A percentile compares a stretch with the other conserved stretches of the same genome.
phyloP scores from a whole-genome alignment of 2,329 filamentous ascomycete species.

The Endocalyx cinctus region DNA sequence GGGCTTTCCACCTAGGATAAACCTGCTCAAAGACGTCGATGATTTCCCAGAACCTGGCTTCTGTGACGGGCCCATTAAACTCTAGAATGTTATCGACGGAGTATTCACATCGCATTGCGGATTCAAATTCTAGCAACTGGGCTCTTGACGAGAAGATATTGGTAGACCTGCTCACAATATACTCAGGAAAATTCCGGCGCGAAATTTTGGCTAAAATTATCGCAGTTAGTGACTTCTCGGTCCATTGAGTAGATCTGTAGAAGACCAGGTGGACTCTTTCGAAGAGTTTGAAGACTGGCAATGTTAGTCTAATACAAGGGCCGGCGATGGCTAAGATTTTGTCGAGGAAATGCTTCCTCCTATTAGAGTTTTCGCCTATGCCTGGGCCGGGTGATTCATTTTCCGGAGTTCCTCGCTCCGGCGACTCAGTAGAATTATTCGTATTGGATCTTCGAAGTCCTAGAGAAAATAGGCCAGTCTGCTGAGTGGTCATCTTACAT shows the following conservation, averaged over 20 bases:
- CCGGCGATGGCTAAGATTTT: constrained; percentile 78
- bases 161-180: constrained; percentile 82
- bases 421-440: constrained; percentile 47
- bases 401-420: constrained; percentile 37
- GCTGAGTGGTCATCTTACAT: constrained; percentile 66
- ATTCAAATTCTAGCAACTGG: constrained; percentile 82
- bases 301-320: constrained; percentile 76
- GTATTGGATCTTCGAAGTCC: constrained; percentile 62
- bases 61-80: constrained; percentile 65
- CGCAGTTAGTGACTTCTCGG: constrained; percentile 90
- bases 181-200: constrained; percentile 79
- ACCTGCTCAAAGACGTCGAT: constrained; percentile 69
- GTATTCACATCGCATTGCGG: constrained; percentile 75
- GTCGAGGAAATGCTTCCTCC: constrained; percentile 68
- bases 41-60: constrained; percentile 62
- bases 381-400: constrained; percentile 21
- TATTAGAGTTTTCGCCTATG: constrained; percentile 45
- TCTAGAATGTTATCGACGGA: constrained; percentile 79
- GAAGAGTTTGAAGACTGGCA: constrained; percentile 72
- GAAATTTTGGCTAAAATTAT: constrained; percentile 92
- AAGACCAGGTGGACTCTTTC: constrained; percentile 94
- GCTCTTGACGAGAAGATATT: constrained; percentile 80
- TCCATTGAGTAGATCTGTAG: constrained; percentile 94
- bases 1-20: constrained; percentile 72
- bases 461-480: constrained; percentile 68